A percentile compares a stretch with the other conserved stretches of the same genome.
phyloP scores from a whole-genome alignment of 1,284 basidiomycete genomes.

The Meira nashicola region DNA sequence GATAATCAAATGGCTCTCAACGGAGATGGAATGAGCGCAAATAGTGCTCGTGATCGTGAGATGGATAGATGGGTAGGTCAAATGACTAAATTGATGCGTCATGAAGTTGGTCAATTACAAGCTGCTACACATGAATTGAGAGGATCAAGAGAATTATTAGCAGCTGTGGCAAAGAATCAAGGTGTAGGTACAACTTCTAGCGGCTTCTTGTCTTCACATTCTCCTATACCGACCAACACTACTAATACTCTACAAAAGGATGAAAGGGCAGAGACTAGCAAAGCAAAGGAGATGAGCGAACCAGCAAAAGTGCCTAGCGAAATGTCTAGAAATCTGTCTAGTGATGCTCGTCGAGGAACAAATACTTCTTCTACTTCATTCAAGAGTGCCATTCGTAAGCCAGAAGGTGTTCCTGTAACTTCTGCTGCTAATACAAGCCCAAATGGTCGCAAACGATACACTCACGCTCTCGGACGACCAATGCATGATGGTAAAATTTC shows the following conservation, averaged over 20 bases:
- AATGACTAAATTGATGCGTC: constrained; percentile 49
- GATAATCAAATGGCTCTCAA: constrained; percentile 42
- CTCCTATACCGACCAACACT: neutral
- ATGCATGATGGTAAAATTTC: constrained; percentile 23
- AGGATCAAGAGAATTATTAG: constrained; percentile 33
- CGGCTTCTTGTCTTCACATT: neutral
- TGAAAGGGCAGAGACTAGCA: no score
- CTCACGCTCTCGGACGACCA: constrained; percentile 36
- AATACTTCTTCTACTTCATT: constrained; percentile 25
- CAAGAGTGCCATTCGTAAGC: constrained; percentile 23
- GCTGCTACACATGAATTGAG: constrained; percentile 37
- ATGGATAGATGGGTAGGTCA: constrained; percentile 47
- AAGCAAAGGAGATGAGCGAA: neutral
- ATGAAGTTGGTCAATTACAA: constrained; percentile 48
- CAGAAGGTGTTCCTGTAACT: constrained; percentile 10
- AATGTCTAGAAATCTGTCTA: neutral
- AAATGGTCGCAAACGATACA: constrained; percentile 33
- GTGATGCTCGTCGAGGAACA: constrained; percentile 10
- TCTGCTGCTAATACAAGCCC: constrained; percentile 23
- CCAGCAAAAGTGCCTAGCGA: neutral
- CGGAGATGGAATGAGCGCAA: constrained; percentile 17
- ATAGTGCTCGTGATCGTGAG: constrained; percentile 24
- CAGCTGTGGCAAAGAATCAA: neutral
- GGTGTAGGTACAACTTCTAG: no score
- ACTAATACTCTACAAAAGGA: neutral